A percentile compares a stretch with the other conserved stretches of the same genome.
These are phyloP conservation scores for Marasmius fiardii DNA, from an alignment of 1,284 basidiomycete genomes.

Conservation along the genomic window DNA sequence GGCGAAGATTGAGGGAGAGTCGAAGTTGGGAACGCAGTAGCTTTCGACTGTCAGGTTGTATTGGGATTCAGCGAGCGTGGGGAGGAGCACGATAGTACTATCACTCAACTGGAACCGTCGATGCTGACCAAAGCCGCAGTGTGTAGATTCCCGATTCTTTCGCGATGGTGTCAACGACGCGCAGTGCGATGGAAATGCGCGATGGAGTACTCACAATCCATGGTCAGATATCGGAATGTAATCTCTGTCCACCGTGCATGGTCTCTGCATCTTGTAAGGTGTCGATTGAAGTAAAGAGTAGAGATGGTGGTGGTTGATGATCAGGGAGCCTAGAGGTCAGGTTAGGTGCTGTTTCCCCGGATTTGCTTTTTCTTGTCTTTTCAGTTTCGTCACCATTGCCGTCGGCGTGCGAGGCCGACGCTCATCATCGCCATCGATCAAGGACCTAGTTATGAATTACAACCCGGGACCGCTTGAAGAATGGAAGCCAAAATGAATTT, in stretches of 20 bases:
- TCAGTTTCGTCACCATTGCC: too few species aligned
- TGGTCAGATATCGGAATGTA: conserved; percentile 71
- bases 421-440: too few species aligned
- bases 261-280: conserved; percentile 30
- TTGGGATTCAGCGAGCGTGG: background rate
- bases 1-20: conserved; percentile 89
- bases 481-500: too few species aligned
- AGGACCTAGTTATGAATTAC: too few species aligned
- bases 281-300: background rate
- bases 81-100: background rate
- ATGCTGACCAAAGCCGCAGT: conserved; percentile 80
- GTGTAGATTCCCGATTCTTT: conserved; percentile 75
- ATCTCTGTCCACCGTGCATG: conserved; percentile 38
- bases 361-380: too few species aligned
- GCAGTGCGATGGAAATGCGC: conserved; percentile 8
- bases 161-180: conserved; percentile 2
- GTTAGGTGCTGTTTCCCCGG: too few species aligned
- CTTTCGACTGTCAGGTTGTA: conserved; percentile 77
- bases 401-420: too few species aligned
- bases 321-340: background rate
- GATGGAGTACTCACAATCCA: conserved; percentile 50
- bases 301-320: background rate
- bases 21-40: conserved; percentile 91
- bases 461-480: too few species aligned
- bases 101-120: conserved; percentile 69